A percentile compares a stretch with the other conserved stretches of the same genome.
Conservation (phyloP, 441 rosid genomes). For the Gossypium laxum region DNA sequence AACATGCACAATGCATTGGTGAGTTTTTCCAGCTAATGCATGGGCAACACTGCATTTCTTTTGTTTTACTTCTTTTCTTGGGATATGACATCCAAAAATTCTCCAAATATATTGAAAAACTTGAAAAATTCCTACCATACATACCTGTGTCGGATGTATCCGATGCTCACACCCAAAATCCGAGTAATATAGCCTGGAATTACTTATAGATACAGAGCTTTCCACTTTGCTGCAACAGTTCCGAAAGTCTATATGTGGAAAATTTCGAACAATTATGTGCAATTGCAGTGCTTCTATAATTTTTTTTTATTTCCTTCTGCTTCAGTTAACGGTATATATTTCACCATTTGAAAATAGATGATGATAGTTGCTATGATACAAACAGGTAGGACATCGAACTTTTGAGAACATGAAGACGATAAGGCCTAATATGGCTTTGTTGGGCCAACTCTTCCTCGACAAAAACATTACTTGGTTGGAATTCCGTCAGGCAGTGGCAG, state of each 20-base stretch:
- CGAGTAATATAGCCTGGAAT: too few relatives aligned
- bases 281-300: neutral
- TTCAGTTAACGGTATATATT: neutral
- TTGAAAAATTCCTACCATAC: too few relatives aligned
- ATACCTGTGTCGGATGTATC: too few relatives aligned
- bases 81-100: too few relatives aligned
- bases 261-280: neutral
- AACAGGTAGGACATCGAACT: constrained; percentile 78
- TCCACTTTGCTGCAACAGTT: too few relatives aligned
- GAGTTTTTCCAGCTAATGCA: constrained; percentile 17
- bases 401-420: constrained; percentile 73
- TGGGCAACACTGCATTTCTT: neutral
- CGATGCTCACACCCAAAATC: too few relatives aligned
- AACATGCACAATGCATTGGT: constrained; percentile 96
- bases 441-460: constrained; percentile 78
- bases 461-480: constrained; percentile 71
- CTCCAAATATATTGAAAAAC: too few relatives aligned
- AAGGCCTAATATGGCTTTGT: constrained; percentile 71
- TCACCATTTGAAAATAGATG: neutral
- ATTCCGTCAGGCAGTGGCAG: constrained; percentile 56
- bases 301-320: neutral
- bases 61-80: neutral
- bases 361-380: constrained; percentile 17
- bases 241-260: neutral
- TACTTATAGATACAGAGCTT: too few relatives aligned